Base-by-base conservation (phyloP, 371 early-diverging fungal species). In the Saksenaea vasiformis region DNA sequence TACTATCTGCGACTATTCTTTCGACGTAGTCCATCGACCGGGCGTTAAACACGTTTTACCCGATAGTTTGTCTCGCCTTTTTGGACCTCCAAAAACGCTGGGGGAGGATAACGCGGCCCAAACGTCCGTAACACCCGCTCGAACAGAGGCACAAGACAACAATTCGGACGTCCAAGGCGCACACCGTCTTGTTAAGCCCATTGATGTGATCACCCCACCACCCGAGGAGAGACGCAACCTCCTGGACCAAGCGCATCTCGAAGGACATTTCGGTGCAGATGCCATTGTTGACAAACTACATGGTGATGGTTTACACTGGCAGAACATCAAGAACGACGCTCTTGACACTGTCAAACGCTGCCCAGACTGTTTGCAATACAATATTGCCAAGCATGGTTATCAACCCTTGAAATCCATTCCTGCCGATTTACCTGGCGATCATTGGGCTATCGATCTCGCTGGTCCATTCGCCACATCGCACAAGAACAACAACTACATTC, bases 371-470 rank as follows among this genome's bases (percentile, higher is more conserved):
- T 60, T 54, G 26, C 14, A 54, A 17, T 63, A 17, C 34, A 68
- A n/a, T n/a, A n/a, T n/a, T n/a, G n/a, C n/a, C n/a, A n/a, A n/a
- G n/a, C n/a, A n/a, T n/a, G n/a, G n/a, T 61, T 75, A 64, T 39
- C 62, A 71, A 54, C 69, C 71, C 13, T 14, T 69, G 19, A 53
- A 37, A 51, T 35, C 69, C 0, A 67, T 75, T 9, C 5, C 39
- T 43, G 64, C 72, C 9, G 27, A 31, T 17, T 22, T 54, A 7
- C 72, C 69, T 22, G 67, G 66, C 27, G 62, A 69, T 58, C 67
- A 69, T 35, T 61, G 67, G 59, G 64, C 66, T 3, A 69, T 71
- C 0, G 76, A 76, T 39, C 37, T 70, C 8, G 68, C 76, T 54
- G 69, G 70, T 11, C 67, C 69, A 5, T 61, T 70, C 51, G 31